These are phyloP conservation scores for Puccinellia tenuiflora DNA, from an alignment of 176 grass and related monocot genomes.

Conservation along the genomic window DNA sequence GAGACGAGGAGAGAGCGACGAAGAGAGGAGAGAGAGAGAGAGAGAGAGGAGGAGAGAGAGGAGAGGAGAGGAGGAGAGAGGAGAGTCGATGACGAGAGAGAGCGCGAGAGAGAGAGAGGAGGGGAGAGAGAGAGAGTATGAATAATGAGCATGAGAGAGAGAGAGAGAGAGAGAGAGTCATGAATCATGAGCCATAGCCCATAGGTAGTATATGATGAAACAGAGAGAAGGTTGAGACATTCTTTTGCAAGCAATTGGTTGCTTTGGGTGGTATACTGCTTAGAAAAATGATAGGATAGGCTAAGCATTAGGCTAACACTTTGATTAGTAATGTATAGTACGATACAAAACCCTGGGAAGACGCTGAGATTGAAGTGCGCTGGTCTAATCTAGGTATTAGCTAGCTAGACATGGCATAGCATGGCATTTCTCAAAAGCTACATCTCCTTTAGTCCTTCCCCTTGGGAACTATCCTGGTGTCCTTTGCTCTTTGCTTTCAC, in stretches of 20 bases:
- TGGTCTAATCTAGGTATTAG: background rate
- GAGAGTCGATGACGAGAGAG: too few species aligned
- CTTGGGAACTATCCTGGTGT: slow-evolving; percentile 36
- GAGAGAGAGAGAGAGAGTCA: background rate
- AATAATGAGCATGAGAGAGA: background rate
- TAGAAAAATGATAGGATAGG: background rate
- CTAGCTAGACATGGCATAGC: background rate
- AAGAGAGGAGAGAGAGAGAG: background rate
- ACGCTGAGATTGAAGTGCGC: background rate
- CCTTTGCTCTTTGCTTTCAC: slow-evolving; percentile 19
- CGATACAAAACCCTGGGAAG: background rate
- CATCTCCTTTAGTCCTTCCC: slow-evolving; percentile 15
- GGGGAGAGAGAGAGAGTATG: background rate
- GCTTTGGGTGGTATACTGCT: slow-evolving; percentile 23
- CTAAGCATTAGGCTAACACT: background rate
- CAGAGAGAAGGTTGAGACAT: background rate
- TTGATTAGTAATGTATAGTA: slow-evolving; percentile 5
- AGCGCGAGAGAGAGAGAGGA: too few species aligned
- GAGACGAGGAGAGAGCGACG: too few species aligned
- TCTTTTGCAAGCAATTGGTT: slow-evolving; percentile 25
- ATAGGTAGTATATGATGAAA: background rate
- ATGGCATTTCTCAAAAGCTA: slow-evolving; percentile 43
- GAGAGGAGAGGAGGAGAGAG: too few species aligned
- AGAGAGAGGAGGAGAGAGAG: too few species aligned
- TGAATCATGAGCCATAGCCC: background rate